Percentiles rank a stretch among this genome's conserved stretches.
These are phyloP conservation scores for Teunomyces atbi DNA, from an alignment of 805 yeast species.

Conservation along the genomic window DNA sequence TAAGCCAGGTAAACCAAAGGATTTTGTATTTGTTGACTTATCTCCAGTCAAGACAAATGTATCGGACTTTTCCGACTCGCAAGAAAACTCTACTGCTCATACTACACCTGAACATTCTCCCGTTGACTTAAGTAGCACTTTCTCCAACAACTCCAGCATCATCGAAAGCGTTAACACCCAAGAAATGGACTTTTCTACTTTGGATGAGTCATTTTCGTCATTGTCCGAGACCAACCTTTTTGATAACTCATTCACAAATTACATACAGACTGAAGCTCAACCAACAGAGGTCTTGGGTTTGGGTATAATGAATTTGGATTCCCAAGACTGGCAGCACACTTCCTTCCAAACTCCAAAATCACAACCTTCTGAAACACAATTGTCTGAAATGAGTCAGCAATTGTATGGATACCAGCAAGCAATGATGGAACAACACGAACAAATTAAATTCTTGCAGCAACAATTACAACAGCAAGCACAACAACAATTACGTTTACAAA, in stretches of 20 bases:
- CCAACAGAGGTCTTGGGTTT: slow-evolving; percentile 18
- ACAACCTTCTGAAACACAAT: slow-evolving; percentile 1
- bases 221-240: slow-evolving; percentile 17
- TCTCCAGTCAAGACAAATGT: slow-evolving; percentile 31
- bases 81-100: slow-evolving; percentile 4
- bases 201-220: slow-evolving; percentile 18
- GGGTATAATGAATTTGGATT: slow-evolving; percentile 26
- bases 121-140: neutral
- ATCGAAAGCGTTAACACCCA: slow-evolving; percentile 1
- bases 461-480: slow-evolving; percentile 22
- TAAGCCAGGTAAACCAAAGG: slow-evolving; percentile 45
- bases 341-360: slow-evolving; percentile 6
- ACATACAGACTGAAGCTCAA: slow-evolving; percentile 11
- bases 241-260: slow-evolving; percentile 11
- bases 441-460: slow-evolving; percentile 20
- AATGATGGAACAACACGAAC: slow-evolving; percentile 23
- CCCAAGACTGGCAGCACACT: slow-evolving; percentile 15
- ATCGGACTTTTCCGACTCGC: slow-evolving; percentile 7
- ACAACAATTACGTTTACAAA: slow-evolving; percentile 8
- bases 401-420: slow-evolving; percentile 18
- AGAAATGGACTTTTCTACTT: slow-evolving; percentile 13
- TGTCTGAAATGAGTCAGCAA: slow-evolving; percentile 9
- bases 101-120: slow-evolving; percentile 8
- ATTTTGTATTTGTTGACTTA: slow-evolving; percentile 45
- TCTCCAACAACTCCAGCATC: slow-evolving; percentile 4